Conservation (phyloP, 805 yeast genomes). For the Kodamaea sagamina region DNA sequence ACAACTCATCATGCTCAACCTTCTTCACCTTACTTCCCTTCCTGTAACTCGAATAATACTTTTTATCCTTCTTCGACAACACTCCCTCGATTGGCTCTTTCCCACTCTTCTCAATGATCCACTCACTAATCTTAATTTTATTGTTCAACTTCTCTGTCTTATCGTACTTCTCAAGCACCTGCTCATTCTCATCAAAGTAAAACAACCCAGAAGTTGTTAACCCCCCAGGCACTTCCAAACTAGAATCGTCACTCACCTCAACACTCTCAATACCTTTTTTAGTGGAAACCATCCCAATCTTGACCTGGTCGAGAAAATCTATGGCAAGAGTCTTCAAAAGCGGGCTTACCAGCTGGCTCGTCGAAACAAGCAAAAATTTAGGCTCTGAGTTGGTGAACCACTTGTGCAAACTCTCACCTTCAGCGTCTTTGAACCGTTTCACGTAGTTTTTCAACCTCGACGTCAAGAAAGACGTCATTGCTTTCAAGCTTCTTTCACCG, state of each 20-base stretch:
- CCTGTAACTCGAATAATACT: constrained; percentile 32
- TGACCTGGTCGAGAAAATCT: constrained; percentile 57
- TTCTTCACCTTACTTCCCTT: constrained; percentile 24
- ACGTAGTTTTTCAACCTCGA: constrained; percentile 68
- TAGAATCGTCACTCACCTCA: constrained; percentile 10
- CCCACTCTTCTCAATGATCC: constrained; percentile 32
- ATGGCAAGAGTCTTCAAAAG: constrained; percentile 66
- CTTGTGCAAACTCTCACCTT: constrained; percentile 22
- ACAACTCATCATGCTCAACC: constrained; percentile 31
- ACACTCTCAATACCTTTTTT: constrained; percentile 20
- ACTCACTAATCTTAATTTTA: constrained; percentile 32
- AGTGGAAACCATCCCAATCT: constrained; percentile 47
- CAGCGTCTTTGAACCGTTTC: constrained; percentile 44
- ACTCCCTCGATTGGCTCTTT: constrained; percentile 38
- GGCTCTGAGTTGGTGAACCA: constrained; percentile 33
- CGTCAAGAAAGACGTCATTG: constrained; percentile 55
- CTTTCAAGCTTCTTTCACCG: constrained; percentile 60
- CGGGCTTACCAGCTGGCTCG: constrained; percentile 51
- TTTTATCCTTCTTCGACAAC: constrained; percentile 35
- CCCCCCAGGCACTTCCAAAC: constrained; percentile 19
- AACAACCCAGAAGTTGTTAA: constrained; percentile 31
- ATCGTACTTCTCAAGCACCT: constrained; percentile 24
- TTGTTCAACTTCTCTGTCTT: constrained; percentile 29
- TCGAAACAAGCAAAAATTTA: constrained; percentile 56
- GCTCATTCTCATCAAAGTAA: constrained; percentile 22